Evolutionary conservation across 2,329 filamentous ascomycete species (phyloP).

Genomic region (Fusarium nelsonii): DNA sequence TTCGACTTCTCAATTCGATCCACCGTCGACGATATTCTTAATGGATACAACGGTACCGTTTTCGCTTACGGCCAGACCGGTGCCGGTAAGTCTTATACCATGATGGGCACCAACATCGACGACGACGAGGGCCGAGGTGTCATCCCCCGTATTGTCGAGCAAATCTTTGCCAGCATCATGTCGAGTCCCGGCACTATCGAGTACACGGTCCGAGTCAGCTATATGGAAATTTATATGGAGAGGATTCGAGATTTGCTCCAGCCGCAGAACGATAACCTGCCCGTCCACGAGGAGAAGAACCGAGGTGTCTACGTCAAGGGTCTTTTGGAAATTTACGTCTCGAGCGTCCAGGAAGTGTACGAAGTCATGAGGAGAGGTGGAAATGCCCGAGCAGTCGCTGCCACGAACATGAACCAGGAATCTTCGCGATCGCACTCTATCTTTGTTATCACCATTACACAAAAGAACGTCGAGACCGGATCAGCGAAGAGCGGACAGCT

Average conservation of each 20-base stretch:
- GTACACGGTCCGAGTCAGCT: conserved; percentile 98
- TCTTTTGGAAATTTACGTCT: conserved; percentile 93
- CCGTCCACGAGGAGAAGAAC: conserved; percentile 98
- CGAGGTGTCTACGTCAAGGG: conserved; percentile 97
- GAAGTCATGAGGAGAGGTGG: conserved; percentile 96
- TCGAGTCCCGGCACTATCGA: conserved; percentile 93
- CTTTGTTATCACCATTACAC: conserved; percentile 95
- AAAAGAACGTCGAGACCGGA: conserved; percentile 97
- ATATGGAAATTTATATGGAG: conserved; percentile 99
- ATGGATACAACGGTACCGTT: conserved; percentile 99
- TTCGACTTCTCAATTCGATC: conserved; percentile 98
- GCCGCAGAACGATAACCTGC: conserved; percentile 94
- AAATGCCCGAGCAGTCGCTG: conserved; percentile 87
- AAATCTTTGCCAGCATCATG: conserved; percentile 96
- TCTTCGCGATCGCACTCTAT: conserved; percentile 98
- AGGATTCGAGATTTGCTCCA: conserved; percentile 92
- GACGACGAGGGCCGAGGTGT: conserved; percentile 90
- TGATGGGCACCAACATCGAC: conserved; percentile 86
- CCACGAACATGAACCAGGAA: conserved; percentile 99
- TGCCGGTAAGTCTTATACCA: conserved; percentile 98
- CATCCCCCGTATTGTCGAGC: conserved; percentile 95
- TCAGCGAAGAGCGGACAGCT: conserved; percentile 96
- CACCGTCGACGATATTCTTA: conserved; percentile 97
- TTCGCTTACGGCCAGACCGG: conserved; percentile 99
- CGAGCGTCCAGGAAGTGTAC: conserved; percentile 94